Base-by-base conservation (phyloP, 345 rosid species). In the Trapa incisa region DNA sequence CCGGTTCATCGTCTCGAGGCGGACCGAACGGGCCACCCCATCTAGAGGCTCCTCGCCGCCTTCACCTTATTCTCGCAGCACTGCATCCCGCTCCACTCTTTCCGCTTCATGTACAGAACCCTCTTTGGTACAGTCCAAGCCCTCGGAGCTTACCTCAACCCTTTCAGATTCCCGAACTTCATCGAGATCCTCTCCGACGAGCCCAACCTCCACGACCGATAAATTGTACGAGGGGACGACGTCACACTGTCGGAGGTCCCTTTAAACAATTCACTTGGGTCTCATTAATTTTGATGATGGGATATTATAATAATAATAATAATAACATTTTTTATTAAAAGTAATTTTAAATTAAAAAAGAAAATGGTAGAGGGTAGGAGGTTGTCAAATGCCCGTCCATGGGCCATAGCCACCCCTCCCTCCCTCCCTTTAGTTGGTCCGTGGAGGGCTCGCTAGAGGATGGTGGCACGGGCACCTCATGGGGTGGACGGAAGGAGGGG, bases 41-140 rank as follows among this genome's bases (percentile, higher is more conserved):
- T 84, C 42, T 82, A 92, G 4, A 70, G 98, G 7, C 87, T 92
- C 56, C 63, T 92, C 29, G 95, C 98, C 2, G 71, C 68, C 32
- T 92, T 92, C 65, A 96, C 91, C 4, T 79, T 92, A 16, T 33
- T 92, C 15, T 89, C 98, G 3, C 96, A 89, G 37, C 82, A 81
- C 69, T 92, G 98, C 32, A 67, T 89, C 67, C 98, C 98, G 60
- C 92, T 92, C 68, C 93, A 89, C 73, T 89, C 96, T 5, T 87
- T 92, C 64, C 63, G 72, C 0, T 87, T 70, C 83, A 65, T 89
- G 54, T 80, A 92, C 83, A 67, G 64, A 37, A 76, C 85, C 75
- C 85, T 89, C 61, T 75, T 92, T 64, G 82, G 91, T 9, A 64
- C 68, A 57, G 70, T 8, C 45, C 45, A 53, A 41, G 47, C 69